phyloP scores from a whole-genome alignment of 495 filamentous ascomycete species.

The Penicillium coprophilum region DNA sequence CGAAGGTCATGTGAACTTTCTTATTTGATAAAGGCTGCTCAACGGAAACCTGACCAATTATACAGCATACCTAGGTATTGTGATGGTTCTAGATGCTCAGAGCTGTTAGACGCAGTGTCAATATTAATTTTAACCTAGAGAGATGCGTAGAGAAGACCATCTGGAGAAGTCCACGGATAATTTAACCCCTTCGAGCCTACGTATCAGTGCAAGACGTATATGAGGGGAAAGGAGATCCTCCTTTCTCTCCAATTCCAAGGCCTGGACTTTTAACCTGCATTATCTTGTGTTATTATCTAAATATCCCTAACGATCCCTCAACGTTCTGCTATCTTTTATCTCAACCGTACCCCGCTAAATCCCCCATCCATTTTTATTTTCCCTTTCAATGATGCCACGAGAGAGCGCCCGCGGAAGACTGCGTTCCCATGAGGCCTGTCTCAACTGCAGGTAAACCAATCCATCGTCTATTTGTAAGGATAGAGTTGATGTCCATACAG shows the following conservation, averaged over 20 bases:
- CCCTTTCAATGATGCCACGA: constrained; percentile 28
- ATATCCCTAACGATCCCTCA: no score
- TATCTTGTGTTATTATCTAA: not conserved
- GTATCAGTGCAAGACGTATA: not conserved
- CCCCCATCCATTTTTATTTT: not conserved
- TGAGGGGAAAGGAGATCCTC: not conserved
- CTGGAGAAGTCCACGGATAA: constrained; percentile 7
- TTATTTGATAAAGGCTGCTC: not conserved
- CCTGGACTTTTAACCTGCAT: not conserved
- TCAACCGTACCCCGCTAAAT: constrained; percentile 8
- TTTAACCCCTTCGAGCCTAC: constrained; percentile 23
- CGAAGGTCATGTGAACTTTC: constrained; percentile 5
- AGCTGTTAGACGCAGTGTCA: no score
- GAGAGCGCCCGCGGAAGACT: constrained; percentile 41
- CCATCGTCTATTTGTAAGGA: not conserved
- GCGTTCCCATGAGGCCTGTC: constrained; percentile 48
- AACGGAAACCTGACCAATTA: not conserved
- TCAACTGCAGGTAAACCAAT: constrained; percentile 43
- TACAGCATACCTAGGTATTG: not conserved
- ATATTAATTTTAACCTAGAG: no score
- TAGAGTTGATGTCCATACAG: constrained; percentile 22
- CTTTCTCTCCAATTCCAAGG: not conserved
- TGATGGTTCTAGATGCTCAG: not conserved
- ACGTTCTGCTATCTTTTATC: no score
- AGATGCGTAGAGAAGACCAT: no score